Base-by-base conservation (phyloP, 1,139 yeast species). In the Maudiozyma humilis region DNA sequence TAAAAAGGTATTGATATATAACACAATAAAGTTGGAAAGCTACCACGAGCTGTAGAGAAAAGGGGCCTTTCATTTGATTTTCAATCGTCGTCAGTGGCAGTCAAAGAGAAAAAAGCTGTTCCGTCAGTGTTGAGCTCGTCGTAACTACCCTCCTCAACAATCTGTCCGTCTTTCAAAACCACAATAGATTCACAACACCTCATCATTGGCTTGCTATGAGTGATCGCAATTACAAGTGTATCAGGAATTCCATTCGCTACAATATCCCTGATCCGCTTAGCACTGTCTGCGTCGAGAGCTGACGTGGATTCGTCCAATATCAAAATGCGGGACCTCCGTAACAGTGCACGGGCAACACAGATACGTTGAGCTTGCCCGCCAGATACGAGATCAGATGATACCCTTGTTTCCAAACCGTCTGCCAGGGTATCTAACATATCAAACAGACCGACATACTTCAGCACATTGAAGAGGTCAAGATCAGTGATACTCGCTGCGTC, bases 351-450 rank as follows among this genome's bases (percentile, higher is more conserved):
- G 0, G 86, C 89, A 48, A 86, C 78, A 0, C 88, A 76, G 15
- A 86, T 61, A 47, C 95, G 66, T 59, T 86, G 95, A 6, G 82
- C 72, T 60, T 86, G 95, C 2, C 95, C 95, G 36, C 89, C 86
- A 2, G 94, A 83, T 32, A 84, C 62, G 44, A 77, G 56, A 1
- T 75, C 64, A 16, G 75, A 73, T 10, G 85, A 86, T 25, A 85
- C 68, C 23, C 63, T 59, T 0, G 91, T 72, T 35, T 77, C 69
- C 13, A 83, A 52, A 0, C 83, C 83, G 6, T 72, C 66, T 0
- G 86, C 79, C 31, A 82, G 64, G 0, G 70, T 57, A 2, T 61
- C 47, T 6, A 82, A 71, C 55, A 82, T 79, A 0, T 72, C 72
- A 36, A 65, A 60, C 41, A 84, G 68, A 37, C 75, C 76, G 2